Evolutionary conservation across 2,329 filamentous ascomycete genomes (phyloP).

Genomic region (Escovopsis sp.): DNA sequence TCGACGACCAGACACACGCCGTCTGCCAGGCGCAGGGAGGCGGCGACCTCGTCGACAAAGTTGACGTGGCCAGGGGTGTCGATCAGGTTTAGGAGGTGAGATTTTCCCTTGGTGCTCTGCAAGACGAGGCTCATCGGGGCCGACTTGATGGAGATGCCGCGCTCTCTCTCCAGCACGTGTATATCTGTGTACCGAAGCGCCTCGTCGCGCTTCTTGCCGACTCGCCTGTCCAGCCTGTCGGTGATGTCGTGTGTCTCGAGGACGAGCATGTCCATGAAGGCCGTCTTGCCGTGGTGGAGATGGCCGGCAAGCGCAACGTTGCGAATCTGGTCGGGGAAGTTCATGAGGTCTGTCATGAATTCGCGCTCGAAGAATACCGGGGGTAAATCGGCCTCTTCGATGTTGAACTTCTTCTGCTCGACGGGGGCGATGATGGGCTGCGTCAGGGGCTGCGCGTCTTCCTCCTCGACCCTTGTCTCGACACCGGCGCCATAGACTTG

Average conservation of each 20-base stretch:
- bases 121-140: constrained; percentile 89
- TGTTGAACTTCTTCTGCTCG: constrained; percentile 87
- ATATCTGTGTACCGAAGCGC: constrained; percentile 91
- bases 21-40: constrained; percentile 73
- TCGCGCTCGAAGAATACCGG: constrained; percentile 73
- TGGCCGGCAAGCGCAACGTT: constrained; percentile 89
- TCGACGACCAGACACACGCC: constrained; percentile 89
- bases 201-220: constrained; percentile 69
- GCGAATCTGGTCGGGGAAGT: constrained; percentile 83
- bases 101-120: constrained; percentile 80
- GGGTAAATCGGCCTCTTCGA: constrained; percentile 83
- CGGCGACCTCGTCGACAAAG: constrained; percentile 92
- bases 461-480: constrained; percentile 90
- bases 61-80: constrained; percentile 97
- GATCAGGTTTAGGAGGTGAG: constrained; percentile 83
- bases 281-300: constrained; percentile 93
- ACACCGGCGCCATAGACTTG: constrained; percentile 92
- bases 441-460: constrained; percentile 84
- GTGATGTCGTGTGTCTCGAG: constrained; percentile 84
- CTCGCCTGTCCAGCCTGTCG: constrained; percentile 63
- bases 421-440: constrained; percentile 90
- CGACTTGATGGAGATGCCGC: constrained; percentile 82
- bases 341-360: constrained; percentile 94
- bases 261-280: constrained; percentile 96
- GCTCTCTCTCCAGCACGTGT: constrained; percentile 73